Percentiles rank a stretch among this genome's conserved stretches.
Conservation (phyloP, 257 asterid genomes). For the Solanum piurae region DNA sequence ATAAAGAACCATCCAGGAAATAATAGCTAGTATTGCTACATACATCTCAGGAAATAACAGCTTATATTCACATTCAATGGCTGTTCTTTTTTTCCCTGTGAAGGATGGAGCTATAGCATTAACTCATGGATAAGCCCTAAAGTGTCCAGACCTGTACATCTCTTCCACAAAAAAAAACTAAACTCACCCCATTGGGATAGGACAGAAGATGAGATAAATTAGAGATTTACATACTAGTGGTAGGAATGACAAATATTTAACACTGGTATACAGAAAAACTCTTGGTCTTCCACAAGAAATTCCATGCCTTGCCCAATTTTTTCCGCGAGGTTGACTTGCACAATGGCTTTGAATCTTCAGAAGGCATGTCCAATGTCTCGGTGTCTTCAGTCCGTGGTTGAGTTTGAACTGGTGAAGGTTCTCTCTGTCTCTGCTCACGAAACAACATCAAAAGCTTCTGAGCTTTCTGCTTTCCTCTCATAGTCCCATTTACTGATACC, state of each 20-base stretch:
- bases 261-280: conserved; percentile 58
- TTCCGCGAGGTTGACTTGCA: conserved; percentile 64
- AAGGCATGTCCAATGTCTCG: conserved; percentile 6
- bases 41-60: not conserved
- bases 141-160: conserved; percentile 12
- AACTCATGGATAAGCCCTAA: not conserved
- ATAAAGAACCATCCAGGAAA: not conserved
- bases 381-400: conserved; percentile 17
- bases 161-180: not conserved
- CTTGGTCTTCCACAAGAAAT: conserved; percentile 71
- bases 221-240: conserved; percentile 10
- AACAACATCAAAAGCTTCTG: conserved; percentile 92
- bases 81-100: not conserved
- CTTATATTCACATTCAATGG: not conserved
- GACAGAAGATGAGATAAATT: not conserved
- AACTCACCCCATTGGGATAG: not conserved
- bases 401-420: conserved; percentile 32
- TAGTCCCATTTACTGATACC: conserved; percentile 79
- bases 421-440: conserved; percentile 86
- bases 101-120: not conserved
- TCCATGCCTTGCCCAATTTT: conserved; percentile 52
- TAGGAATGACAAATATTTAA: conserved; percentile 2
- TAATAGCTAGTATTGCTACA: not conserved
- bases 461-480: conserved; percentile 92
- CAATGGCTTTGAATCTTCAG: conserved; percentile 38